These are phyloP conservation scores for Xylaria castorea DNA, from an alignment of 495 filamentous ascomycete species.

Conservation along the genomic window DNA sequence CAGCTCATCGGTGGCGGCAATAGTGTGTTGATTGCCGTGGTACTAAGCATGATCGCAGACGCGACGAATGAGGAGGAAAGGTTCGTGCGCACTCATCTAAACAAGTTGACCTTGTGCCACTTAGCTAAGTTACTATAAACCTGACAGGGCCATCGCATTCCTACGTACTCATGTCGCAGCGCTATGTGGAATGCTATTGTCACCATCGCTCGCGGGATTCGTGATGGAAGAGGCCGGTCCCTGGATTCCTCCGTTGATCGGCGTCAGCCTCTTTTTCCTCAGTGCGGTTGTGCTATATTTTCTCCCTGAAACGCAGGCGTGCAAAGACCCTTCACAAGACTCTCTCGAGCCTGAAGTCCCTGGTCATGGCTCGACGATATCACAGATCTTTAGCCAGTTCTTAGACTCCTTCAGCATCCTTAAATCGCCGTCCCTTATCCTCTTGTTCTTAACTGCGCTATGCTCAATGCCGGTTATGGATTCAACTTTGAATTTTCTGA, in stretches of 20 bases:
- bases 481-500: conserved; percentile 34
- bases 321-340: conserved; percentile 18
- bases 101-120: neutral
- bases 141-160: conserved; percentile 50
- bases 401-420: conserved; percentile 38
- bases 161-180: conserved; percentile 37
- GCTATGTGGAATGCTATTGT: conserved; percentile 52
- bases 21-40: conserved; percentile 56
- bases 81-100: conserved; percentile 38
- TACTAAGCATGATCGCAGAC: conserved; percentile 65
- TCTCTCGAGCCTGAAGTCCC: neutral
- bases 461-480: conserved; percentile 31
- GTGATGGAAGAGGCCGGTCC: conserved; percentile 60
- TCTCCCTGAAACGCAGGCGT: conserved; percentile 55
- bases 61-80: conserved; percentile 61
- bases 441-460: conserved; percentile 36
- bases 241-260: conserved; percentile 61
- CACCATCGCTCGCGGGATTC: conserved; percentile 57
- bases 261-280: conserved; percentile 35
- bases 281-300: conserved; percentile 42
- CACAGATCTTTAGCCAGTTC: conserved; percentile 30
- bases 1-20: conserved; percentile 62
- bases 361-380: conserved; percentile 15
- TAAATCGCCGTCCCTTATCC: conserved; percentile 36
- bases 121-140: conserved; percentile 34